Evolutionary conservation across 2,329 filamentous ascomycete species (phyloP).

Genomic region (Verticillium longisporum): DNA sequence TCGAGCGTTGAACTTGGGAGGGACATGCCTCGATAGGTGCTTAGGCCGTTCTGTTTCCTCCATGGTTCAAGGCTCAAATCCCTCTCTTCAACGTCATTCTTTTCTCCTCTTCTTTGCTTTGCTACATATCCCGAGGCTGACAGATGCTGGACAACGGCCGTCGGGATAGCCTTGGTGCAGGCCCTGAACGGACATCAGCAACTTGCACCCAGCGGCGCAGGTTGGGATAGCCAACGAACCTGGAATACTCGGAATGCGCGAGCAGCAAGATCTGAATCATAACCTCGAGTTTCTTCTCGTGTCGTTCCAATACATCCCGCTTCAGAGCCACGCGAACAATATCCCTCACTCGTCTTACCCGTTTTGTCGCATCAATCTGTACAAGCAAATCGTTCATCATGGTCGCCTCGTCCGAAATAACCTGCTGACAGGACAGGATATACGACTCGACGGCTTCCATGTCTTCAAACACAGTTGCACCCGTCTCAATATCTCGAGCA

Average conservation of each 20-base stretch:
- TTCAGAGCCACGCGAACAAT: conserved; percentile 4
- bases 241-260: background rate
- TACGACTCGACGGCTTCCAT: background rate
- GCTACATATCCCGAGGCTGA: background rate
- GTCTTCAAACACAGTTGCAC: background rate
- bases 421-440: conserved; percentile 1
- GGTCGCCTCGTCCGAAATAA: background rate
- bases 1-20: background rate
- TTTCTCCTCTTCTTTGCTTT: background rate
- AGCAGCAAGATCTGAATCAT: background rate
- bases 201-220: background rate
- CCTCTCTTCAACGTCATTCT: background rate
- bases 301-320: background rate
- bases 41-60: background rate
- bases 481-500: background rate
- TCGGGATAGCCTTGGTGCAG: background rate
- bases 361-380: background rate
- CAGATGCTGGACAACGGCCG: background rate
- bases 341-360: background rate
- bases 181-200: background rate
- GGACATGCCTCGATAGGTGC: background rate
- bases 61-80: no score
- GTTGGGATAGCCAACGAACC: background rate
- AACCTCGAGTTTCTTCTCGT: conserved; percentile 1
- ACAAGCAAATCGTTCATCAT: background rate